phyloP scores from a whole-genome alignment of 2,329 filamentous ascomycete genomes.

The Rugonectria rugulosa region DNA sequence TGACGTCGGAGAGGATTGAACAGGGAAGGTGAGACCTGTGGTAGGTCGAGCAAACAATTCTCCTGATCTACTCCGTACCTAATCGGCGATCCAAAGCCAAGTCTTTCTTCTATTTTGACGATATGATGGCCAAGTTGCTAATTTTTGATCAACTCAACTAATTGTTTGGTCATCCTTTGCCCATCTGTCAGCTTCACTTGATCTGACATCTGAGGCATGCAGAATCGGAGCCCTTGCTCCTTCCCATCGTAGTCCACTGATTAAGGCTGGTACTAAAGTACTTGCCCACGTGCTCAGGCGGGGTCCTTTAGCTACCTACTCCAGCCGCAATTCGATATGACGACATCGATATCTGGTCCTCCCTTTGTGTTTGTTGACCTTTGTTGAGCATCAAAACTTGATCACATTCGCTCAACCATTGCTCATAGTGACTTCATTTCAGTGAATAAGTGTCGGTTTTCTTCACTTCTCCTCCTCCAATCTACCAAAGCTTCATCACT shows the following conservation, averaged over 20 bases:
- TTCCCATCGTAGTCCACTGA: neutral
- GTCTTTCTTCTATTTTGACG: no score
- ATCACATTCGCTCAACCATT: neutral
- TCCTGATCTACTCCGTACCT: no score
- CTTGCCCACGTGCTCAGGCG: conserved; percentile 20
- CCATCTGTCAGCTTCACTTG: neutral
- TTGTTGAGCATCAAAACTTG: neutral
- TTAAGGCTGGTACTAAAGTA: neutral
- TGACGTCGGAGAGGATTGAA: conserved; percentile 3
- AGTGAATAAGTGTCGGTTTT: no score
- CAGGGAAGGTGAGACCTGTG: no score
- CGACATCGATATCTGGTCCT: conserved; percentile 21
- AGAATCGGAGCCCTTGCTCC: conserved; percentile 2
- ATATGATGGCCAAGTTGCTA: no score
- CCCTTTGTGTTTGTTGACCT: neutral
- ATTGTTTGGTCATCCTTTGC: no score
- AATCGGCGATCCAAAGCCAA: neutral
- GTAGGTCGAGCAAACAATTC: neutral
- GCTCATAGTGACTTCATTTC: neutral
- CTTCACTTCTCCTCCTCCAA: neutral
- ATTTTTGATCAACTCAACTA: no score
- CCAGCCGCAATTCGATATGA: conserved; percentile 13
- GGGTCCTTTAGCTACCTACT: neutral
- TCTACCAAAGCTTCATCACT: neutral
- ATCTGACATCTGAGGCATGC: neutral